Percentiles rank a stretch among this genome's conserved stretches.
These are phyloP conservation scores for Acanthamoeba rhysodes DNA, from an alignment of 208 protist genomes.

Conservation along the genomic window DNA sequence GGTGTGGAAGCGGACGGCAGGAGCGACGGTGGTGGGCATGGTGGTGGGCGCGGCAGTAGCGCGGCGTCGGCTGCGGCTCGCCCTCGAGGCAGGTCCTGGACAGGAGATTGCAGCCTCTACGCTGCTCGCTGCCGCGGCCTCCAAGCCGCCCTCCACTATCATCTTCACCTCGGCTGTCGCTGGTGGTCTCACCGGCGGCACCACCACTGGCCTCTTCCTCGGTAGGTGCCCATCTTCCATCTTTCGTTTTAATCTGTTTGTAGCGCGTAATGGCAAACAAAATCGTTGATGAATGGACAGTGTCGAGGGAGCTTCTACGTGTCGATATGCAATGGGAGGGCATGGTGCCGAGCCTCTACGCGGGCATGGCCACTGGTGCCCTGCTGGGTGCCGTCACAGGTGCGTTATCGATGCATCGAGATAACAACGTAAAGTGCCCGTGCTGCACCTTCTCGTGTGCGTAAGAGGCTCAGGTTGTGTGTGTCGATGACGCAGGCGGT, in stretches of 20 bases:
- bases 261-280: neutral
- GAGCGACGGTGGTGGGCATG: neutral
- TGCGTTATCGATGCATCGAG: neutral
- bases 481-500: neutral
- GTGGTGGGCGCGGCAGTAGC: neutral
- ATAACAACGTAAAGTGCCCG: neutral
- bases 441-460: neutral
- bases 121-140: neutral
- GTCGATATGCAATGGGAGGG: constrained; percentile 32
- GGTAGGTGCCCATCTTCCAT: neutral
- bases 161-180: neutral
- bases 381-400: neutral
- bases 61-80: neutral
- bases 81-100: neutral
- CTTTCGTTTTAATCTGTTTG: neutral
- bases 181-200: neutral
- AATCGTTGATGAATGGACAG: neutral
- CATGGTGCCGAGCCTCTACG: constrained; percentile 15
- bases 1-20: neutral
- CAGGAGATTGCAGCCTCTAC: neutral
- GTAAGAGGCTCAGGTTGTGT: neutral
- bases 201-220: neutral
- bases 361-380: neutral
- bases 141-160: neutral
- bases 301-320: neutral